Base-by-base conservation (phyloP, 331 rosid species). In the Pyracantha coccinea region DNA sequence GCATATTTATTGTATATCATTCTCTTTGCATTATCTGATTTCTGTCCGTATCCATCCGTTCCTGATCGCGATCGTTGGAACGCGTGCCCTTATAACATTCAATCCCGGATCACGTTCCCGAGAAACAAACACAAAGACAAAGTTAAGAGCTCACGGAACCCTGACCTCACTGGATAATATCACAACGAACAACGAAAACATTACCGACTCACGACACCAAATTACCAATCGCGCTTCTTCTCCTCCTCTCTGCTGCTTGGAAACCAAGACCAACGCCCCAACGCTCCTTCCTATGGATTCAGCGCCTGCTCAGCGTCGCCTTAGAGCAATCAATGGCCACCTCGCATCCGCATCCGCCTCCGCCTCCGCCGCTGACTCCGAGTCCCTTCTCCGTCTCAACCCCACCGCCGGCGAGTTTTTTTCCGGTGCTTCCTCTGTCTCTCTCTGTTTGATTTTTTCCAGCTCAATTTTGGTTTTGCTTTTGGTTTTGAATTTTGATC, bases 391-490 rank as follows among this genome's bases (percentile, higher is more conserved):
- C 76, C 92, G 75, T 19, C 70, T 82, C 0, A 89, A 84, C 33
- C 81, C 87, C 28, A 90, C 99, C 52, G 83, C 96, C 73, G 93
- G 75, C 83, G 96, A 95, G 83, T 92, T 95, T 72, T 71, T 77
- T 41, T 78, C 77, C 47, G 97, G 99, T 94, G 73, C 58, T 29
- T 16, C 15, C 16, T 17, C 60, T 62, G 67, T 13, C 35, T 73
- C 55, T 45, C 55, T 44, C 71, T 4, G 60, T 19, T 52, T 38
- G 45, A 19, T 61, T 12, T 76, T 35, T 28, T 52, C 38, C 69
- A 31, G 72, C 65, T 76, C 21, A 61, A 20, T 6, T 10, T 3
- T 74, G 31, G 41, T 8, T 33, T 33, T 7, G 41, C 4, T 28
- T 28, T 28, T 28, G 29, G 17, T 29, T 23, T 19, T 20, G 29